Base-by-base conservation (phyloP, 1,139 yeast species). In the Yamadazyma blattariae region DNA sequence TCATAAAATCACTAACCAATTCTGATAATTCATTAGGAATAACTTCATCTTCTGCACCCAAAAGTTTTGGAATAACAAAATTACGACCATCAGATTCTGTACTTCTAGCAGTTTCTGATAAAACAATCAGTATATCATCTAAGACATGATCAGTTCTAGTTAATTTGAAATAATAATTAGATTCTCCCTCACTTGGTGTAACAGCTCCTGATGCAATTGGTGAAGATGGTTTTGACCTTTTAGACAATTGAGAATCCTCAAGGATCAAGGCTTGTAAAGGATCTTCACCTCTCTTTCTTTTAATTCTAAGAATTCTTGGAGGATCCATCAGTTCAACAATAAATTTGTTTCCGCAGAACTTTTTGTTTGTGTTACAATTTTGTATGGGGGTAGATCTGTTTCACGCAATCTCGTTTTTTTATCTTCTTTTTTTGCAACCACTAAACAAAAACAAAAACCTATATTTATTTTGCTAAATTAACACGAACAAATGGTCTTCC, bases 261-360 rank as follows among this genome's bases (percentile, higher is more conserved):
- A 68, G 48, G 37, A 71, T 64, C 45, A 90, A 68, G 1, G 96
- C 95, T 47, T 85, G 88, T 17, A 90, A 69, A 1, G 96, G 95
- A 46, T 86, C 96, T 51, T 87, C 94, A 37, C 79, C 81, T 41
- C 96, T 71, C 53, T 84, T 82, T 44, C 97, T 72, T 60, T 90
- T 90, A 56, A 90, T 83, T 40, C 96, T 71, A 34, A 89, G 78
- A 14, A 84, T 68, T 38, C 71, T 70, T 2, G 89, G 90, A 8
- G 70, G 72, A 24, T 54, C 47, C 50, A 46, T 46, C n/a, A n/a
- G 8, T 10, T 28, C 25, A n/a, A 19, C 30, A n/a, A 13, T 19
- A 28, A 26, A 15, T 16, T 27, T 28, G n/a, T n/a, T n/a, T n/a
- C n/a, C n/a, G n/a, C n/a, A n/a, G n/a, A n/a, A n/a, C n/a, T n/a